Conservation (phyloP, 148 eudicot species). For the Nyssa sinensis region DNA sequence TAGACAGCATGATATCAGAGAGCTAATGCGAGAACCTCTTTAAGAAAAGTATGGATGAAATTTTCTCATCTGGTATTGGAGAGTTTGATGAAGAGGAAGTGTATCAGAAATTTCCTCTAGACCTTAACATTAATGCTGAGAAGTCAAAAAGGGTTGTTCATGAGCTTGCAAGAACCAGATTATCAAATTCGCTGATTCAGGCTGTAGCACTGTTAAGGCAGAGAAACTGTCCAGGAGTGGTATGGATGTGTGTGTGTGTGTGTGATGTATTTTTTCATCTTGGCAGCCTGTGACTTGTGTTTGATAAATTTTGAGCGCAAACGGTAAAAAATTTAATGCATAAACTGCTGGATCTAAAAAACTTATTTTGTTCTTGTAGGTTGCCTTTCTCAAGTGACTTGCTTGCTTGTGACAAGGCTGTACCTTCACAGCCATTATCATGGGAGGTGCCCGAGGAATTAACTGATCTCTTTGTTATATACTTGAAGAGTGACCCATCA, state of each 20-base stretch:
- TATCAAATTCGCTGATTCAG: conserved; percentile 69
- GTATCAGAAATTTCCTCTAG: conserved; percentile 72
- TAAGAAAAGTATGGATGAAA: conserved; percentile 68
- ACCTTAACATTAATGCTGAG: conserved; percentile 60
- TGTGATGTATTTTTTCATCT: too few relatives aligned
- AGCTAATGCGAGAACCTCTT: conserved; percentile 70
- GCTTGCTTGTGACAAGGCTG: conserved; percentile 94
- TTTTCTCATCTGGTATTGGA: conserved; percentile 91
- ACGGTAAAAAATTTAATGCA: background rate
- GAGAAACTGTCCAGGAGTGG: conserved; percentile 79
- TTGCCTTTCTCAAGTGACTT: conserved; percentile 71
- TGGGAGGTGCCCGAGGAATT: conserved; percentile 83
- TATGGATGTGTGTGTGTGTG: too few relatives aligned
- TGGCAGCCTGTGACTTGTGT: background rate
- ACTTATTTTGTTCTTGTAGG: conserved; percentile 36
- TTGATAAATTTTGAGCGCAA: background rate
- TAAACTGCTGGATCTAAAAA: background rate
- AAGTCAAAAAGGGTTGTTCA: conserved; percentile 72
- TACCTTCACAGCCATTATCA: conserved; percentile 69
- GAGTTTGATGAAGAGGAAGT: conserved; percentile 91
- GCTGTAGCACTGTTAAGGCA: conserved; percentile 82
- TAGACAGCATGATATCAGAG: conserved; percentile 66
- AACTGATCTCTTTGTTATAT: conserved; percentile 61
- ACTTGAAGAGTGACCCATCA: conserved; percentile 51
- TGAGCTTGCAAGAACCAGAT: conserved; percentile 69